phyloP scores from a whole-genome alignment of 192 early-diverging fungal species.

The Backusella morwellensis region DNA sequence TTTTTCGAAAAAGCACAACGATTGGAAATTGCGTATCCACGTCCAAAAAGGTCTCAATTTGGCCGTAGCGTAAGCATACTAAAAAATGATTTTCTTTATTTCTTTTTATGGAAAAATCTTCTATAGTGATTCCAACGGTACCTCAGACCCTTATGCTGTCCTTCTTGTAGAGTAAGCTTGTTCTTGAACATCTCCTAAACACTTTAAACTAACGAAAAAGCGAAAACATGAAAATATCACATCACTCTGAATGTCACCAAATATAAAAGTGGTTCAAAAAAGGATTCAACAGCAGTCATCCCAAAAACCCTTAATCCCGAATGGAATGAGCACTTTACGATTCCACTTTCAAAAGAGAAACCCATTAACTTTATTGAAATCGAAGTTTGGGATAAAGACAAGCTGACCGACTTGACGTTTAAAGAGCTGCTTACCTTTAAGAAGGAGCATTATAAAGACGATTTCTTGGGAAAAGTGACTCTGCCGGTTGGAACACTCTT shows the following conservation, averaged over 20 bases:
- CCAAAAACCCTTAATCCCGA: conserved; percentile 61
- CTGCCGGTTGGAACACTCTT: conserved; percentile 48
- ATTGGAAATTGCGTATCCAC: conserved; percentile 12
- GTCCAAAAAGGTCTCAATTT: conserved; percentile 15
- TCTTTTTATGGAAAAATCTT: not conserved
- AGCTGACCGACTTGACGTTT: not conserved
- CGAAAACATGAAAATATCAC: not conserved
- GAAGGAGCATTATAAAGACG: conserved; percentile 60
- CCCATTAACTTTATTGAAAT: conserved; percentile 41
- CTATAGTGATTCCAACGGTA: conserved; percentile 23
- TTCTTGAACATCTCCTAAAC: not conserved
- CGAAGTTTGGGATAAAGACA: conserved; percentile 16
- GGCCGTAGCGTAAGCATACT: conserved; percentile 26
- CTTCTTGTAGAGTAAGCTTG: conserved; percentile 24
- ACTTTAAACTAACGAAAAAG: conserved; percentile 4
- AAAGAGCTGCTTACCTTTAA: conserved; percentile 52
- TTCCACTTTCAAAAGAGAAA: conserved; percentile 41
- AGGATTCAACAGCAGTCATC: conserved; percentile 56
- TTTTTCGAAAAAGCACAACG: not conserved
- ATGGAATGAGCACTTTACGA: conserved; percentile 63
- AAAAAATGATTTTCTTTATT: not conserved
- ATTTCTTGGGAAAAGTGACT: conserved; percentile 62
- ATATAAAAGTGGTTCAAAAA: conserved; percentile 38
- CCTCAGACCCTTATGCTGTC: conserved; percentile 31
- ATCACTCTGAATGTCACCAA: not conserved